Base-by-base conservation (phyloP, 768 basidiomycete species). In the Kwoniella sp. region DNA sequence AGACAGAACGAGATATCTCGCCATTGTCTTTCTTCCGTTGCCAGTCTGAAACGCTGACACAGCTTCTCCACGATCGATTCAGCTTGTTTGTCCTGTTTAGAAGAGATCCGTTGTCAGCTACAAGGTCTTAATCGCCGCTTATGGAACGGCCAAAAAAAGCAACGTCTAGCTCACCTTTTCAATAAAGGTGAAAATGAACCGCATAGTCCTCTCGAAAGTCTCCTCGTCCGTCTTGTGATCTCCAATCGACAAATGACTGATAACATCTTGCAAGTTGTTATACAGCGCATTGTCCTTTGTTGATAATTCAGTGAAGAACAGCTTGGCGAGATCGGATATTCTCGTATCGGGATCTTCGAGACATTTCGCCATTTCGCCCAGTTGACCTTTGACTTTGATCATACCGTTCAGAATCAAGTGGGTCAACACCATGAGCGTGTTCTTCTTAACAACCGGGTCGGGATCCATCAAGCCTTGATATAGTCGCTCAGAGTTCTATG, bases 321-420 rank as follows among this genome's bases (percentile, higher is more conserved):
- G 78, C 80, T 93, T 95, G n/a, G 96, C 95, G 40, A 99, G 84
- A 72, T 97, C 95, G 19, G 90, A 86, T 63, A 99, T 89, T 15
- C 95, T 82, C 50, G 84, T 84, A 61, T 97, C 95, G 24, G 85
- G 83, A 79, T 98, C 95, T 81, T 97, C 93, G 7, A 98, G 81
- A 77, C 96, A 98, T 80, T 99, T 98, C n/a, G 95, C 96, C 95
- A 99, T 98, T 84, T 99, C 96, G 19, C 96, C 96, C 7, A 99
- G 84, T 77, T 99, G 95, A 1, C 96, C 96, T 81, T 99, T 98
- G 70, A 98, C 94, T 81, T 98, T 99, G 85, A 99, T 90, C 96
- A 98, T 97, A 1, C 95, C 95, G 72, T 97, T 97, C 65, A 99
- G 82, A 76, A 98, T 98, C 64, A 99, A 82, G 79, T 97, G 92